Conservation (phyloP, 495 filamentous ascomycete species). For the Aspergillus kassunensis region DNA sequence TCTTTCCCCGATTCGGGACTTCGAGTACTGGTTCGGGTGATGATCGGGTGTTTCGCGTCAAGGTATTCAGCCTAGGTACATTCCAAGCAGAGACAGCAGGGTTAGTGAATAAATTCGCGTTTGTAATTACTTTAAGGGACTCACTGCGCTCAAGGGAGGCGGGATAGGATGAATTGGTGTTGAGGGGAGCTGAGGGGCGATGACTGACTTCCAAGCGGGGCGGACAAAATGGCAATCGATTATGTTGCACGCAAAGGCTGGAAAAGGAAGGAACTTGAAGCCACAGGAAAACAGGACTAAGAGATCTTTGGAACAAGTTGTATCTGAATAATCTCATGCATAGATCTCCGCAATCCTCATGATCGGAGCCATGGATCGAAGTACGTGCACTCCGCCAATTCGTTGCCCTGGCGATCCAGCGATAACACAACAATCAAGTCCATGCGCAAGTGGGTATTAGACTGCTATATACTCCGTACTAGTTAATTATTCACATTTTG, state of each 20-base stretch:
- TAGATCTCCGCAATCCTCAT: conserved; percentile 18
- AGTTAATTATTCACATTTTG: not conserved
- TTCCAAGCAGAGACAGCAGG: conserved; percentile 7
- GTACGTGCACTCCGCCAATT: not conserved
- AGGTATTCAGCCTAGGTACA: conserved; percentile 17
- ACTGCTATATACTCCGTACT: conserved; percentile 7
- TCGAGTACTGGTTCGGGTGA: not conserved
- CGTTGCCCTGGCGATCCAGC: conserved; percentile 11
- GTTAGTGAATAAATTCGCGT: not conserved
- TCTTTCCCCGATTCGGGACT: conserved; percentile 7
- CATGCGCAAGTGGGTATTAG: not conserved
- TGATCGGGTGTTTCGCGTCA: conserved; percentile 4
- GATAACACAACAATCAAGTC: not conserved
- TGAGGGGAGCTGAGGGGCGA: conserved; percentile 1
- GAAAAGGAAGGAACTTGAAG: conserved; percentile 1
- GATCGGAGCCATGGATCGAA: conserved; percentile 20
- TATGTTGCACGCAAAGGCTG: not conserved
- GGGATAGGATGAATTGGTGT: not conserved
- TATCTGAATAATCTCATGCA: conserved; percentile 2
- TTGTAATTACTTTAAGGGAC: not conserved
- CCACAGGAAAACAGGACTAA: not conserved
- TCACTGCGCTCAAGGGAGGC: conserved; percentile 6
- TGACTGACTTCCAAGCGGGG: not conserved
- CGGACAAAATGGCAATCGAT: not conserved
- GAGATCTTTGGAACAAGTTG: not conserved